Base-by-base conservation (phyloP, 176 grass and related monocot genomes). In the Neostapfia colusana region DNA sequence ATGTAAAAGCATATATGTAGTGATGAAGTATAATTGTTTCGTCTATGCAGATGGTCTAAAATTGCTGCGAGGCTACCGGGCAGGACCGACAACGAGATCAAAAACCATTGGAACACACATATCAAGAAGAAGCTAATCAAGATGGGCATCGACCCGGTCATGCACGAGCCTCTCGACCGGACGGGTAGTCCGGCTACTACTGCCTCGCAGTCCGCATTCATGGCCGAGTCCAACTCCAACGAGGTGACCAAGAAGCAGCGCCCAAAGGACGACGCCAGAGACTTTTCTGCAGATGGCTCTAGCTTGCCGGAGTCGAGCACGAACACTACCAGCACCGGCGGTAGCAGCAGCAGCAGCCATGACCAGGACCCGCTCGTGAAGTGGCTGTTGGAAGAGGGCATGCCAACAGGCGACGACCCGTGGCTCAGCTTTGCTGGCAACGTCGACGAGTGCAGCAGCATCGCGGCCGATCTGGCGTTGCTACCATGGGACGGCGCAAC, bases 101-200 rank as follows among this genome's bases (percentile, higher is more conserved):
- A 99, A 83, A 99, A 99, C 78, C 89, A 95, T 80, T 99, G 95
- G 95, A 99, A 99, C 83, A 99, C 95, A 14, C 95, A 95, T 83
- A 99, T 99, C 74, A 99, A 99, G 89, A 90, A 93, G 87, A 95
- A 99, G 69, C 92, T 99, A 60, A 74, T 96, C 64, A 96, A 92
- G 80, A 92, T 90, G 87, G 93, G 93, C 10, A 88, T 96, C n/a
- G 89, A 96, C 63, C 93, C 93, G n/a, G 67, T 90, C 66, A 96
- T 89, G 2, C 93, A 96, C 40, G 63, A 85, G 69, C 84, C 78
- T 24, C 73, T 96, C 16, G 39, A 80, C 48, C 35, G 17, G 23
- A 84, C 79, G 18, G 35, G 62, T 62, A 92, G 86, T 75, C 75
- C 75, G 15, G 26, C 66, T 45, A 82, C n/a, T n/a, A n/a, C 77